Base-by-base conservation (phyloP, 352 stramenopile species). In the Saprolegnia parasitica region DNA sequence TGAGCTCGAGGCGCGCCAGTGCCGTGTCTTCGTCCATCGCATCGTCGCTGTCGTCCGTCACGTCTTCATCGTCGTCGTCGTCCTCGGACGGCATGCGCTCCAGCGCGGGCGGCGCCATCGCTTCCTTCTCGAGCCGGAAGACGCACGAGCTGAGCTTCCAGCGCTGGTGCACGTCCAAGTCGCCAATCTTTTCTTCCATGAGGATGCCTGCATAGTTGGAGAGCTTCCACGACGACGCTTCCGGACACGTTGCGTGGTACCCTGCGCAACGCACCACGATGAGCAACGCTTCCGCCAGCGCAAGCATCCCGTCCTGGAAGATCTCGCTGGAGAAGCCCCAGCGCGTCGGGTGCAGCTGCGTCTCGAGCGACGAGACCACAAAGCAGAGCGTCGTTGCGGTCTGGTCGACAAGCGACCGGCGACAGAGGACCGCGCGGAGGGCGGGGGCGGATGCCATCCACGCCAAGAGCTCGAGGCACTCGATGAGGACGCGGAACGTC, bases 201-300 rank as follows among this genome's bases (percentile, higher is more conserved):
- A 78, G 70, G 5, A 77, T 63, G 0, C 81, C 81, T 63, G 80
- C 81, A 13, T 79, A 73, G 15, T 81, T 75, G 4, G 82, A 67
- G 13, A 92, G 74, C 56, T 80, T 88, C 82, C 82, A 92, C 45
- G 84, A 81, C 5, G 72, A 81, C n/a, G 81, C 85, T 18, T 80
- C 76, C 6, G 81, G 81, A 58, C 77, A 85, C 20, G 71, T 68
- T 11, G 61, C 58, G 23, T 60, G 68, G 13, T 72, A 65, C 0
- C 80, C 78, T 0, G 80, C 75, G 63, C 83, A 90, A 10, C 81
- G 76, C 16, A 85, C 79, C 42, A 90, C 73, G 5, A 92, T 72
- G 21, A 90, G 67, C 62, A 90, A 77, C 35, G 89, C 65, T 62
- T 90, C 78, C 2, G 84, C 79, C 9, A 90, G 49, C 29, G 90